Base-by-base conservation (phyloP, 2,329 filamentous ascomycete genomes). In the Beauveria pseudobassiana region DNA sequence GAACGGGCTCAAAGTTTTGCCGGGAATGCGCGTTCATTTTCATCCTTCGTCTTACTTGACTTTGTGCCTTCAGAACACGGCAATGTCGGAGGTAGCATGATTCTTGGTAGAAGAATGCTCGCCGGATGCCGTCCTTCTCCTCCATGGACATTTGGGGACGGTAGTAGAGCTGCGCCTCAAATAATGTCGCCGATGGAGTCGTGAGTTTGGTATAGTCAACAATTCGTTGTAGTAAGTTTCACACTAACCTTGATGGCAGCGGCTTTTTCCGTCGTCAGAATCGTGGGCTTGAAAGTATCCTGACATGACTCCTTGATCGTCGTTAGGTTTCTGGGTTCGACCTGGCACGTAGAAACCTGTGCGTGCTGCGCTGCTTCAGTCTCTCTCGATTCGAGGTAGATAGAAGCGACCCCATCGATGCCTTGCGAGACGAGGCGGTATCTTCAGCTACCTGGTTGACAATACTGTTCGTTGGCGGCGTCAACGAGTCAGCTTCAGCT, bases 211-310 rank as follows among this genome's bases (percentile, higher is more conserved):
- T 3, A 77, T 76, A 28, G 78, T 78, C 2, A 91, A 77, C 8
- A 91, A 72, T n/a, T 85, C 78, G 67, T 93, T 88, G 76, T 90
- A 97, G 68, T 93, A 85, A 0, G 87, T 91, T 73, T 98, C 10
- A 98, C 81, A 68, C 86, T 96, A 22, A 96, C 85, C 72, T 96
- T 97, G 49, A 91, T 88, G 0, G 90, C 88, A 0, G 91, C 86
- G 3, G 87, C 84, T 63, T 83, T 86, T 75, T 98, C 93, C 0
- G 91, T 87, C 0, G 92, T 96, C 28, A 68, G 50, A 12, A 77
- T 69, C 0, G 76, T 76, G 4, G 76, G 75, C 40, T 67, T 67
- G 10, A 68, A 64, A 10, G 65, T 65, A 40, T 69, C 62, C 1
- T 65, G 60, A 3, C 65, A 63, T n/a, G 66, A 64, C 57, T 76